Evolutionary conservation across 768 basidiomycete species (phyloP), one percentile per base, ranked within the genome.

Genomic region (Obba rivulosa): DNA sequence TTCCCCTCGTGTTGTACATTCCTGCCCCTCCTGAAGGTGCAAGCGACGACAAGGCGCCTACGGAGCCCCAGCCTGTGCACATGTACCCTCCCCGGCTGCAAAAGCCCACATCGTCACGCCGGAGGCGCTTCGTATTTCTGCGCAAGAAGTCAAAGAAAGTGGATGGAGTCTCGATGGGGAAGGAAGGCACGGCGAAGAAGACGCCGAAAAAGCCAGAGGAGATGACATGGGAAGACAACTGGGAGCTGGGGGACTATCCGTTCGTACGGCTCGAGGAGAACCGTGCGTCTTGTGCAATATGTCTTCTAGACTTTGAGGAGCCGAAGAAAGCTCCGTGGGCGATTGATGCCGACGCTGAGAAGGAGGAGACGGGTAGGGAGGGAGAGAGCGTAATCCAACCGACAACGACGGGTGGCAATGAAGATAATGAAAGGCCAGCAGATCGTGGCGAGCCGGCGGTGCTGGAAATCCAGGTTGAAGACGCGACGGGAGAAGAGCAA

Each of bases 1-100:
- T 92, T 34, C 90, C 90, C 1, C 74, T 92, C 18, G 89, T 91
- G 22, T 77, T 89, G 54, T 92, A 91, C 66, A 91, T 92, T 34
- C 88, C 88, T 4, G 77, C 87, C 0, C 86, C 88, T 3, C 85
- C 85, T 0, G 77, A 79, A 41, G 64, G 56, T 21, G 20, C n/a
- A 17, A 38, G 28, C 17, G 45, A 49, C 28, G 31, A 40, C 17
- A 43, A n/a, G 1, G 58, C 62, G 36, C 41, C 45, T n/a, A 57
- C 21, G 10, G 60, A 51, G 39, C 68, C 63, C 50, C 57, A 76
- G 28, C 65, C 72, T n/a, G 55, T 71, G n/a, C 76, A 87, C 49
- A 65, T 69, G 0, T 86, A 87, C 62, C 85, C 87, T 20, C 85
- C 86, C 0, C 28, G 28, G 7, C 28, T 13, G 7, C 13, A 5